These are phyloP conservation scores for Vigna trinervia DNA, from an alignment of 306 rosid species.

Conservation along the genomic window DNA sequence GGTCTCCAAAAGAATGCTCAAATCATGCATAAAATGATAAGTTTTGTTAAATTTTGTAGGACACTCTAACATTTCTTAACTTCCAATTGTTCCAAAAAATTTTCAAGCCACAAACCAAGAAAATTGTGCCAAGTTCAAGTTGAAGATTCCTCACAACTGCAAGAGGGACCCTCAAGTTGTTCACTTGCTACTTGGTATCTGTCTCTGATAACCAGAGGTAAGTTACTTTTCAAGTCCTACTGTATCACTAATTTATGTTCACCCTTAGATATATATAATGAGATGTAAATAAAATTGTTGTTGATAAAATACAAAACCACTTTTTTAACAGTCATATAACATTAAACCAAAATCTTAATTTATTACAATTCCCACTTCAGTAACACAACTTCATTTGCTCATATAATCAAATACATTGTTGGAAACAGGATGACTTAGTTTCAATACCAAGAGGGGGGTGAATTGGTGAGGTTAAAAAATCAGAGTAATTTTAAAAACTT, in stretches of 20 bases:
- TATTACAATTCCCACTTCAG: too few relatives aligned
- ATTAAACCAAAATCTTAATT: too few relatives aligned
- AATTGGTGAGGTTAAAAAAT: too few relatives aligned
- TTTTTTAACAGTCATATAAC: too few relatives aligned
- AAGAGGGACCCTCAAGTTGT: conserved; percentile 68
- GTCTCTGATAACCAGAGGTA: conserved; percentile 98
- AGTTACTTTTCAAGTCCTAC: conserved; percentile 46
- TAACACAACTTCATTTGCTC: too few relatives aligned
- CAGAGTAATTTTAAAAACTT: too few relatives aligned
- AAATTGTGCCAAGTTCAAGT: conserved; percentile 75
- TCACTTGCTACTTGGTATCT: conserved; percentile 79
- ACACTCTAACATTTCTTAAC: conserved; percentile 80
- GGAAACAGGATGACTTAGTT: too few relatives aligned
- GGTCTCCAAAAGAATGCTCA: not conserved
- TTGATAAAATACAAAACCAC: too few relatives aligned
- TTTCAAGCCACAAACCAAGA: conserved; percentile 86
- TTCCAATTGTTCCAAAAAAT: conserved; percentile 73
- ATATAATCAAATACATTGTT: too few relatives aligned
- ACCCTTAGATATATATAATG: not conserved
- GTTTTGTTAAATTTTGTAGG: conserved; percentile 52
- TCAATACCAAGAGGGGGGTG: too few relatives aligned
- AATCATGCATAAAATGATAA: not conserved
- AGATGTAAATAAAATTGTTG: not conserved
- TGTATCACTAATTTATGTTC: conserved; percentile 25
- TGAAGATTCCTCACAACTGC: conserved; percentile 72